Base-by-base conservation (phyloP, 768 basidiomycete species). In the Sarcodon aspratus region DNA sequence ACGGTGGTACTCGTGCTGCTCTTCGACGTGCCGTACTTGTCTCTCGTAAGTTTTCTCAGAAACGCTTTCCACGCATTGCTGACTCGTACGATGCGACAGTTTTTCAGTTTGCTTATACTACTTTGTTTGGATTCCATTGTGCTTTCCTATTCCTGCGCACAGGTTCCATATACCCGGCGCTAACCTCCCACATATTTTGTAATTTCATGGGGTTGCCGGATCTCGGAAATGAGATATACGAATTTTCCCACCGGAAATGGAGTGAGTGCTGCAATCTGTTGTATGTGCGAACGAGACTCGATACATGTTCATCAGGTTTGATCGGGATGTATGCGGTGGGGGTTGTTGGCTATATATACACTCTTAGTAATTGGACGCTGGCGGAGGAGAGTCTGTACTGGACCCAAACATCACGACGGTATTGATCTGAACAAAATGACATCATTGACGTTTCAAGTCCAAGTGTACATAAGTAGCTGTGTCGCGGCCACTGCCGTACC, bases 141-240 rank as follows among this genome's bases (percentile, higher is more conserved):
- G 76, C 89, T 4, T 96, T 79, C 64, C 74, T 96, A 38, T 91
- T 93, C 66, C 71, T 95, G 7, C 79, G 86, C 45, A 92, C 93
- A 4, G 80, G 84, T 12, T 93, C 91, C 5, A 66, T 97, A 50
- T 63, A 84, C 32, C 84, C 92, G 1, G 71, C 93, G 2, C 73
- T 93, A 48, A 64, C 75, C 8, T 80, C 91, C 0, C 96, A 99
- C 60, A 66, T 85, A 1, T 95, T 92, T 60, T 98, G 96, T 71
- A 99, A 99, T 60, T 62, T 86, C 45, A 94, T 97, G 89, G 94
- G 94, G 1, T 57, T 97, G 31, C 96, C 95, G 2, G 73, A 80
- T 47, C 73, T 84, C 21, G 59, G 54, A 0, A 63, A 68, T 32
- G 89, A 92, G 50, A 57, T 87, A 34, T 55, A 57, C 36, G 62